Conservation (phyloP, 2,329 filamentous ascomycete genomes). For the Pseudofabraea citricarpa region DNA sequence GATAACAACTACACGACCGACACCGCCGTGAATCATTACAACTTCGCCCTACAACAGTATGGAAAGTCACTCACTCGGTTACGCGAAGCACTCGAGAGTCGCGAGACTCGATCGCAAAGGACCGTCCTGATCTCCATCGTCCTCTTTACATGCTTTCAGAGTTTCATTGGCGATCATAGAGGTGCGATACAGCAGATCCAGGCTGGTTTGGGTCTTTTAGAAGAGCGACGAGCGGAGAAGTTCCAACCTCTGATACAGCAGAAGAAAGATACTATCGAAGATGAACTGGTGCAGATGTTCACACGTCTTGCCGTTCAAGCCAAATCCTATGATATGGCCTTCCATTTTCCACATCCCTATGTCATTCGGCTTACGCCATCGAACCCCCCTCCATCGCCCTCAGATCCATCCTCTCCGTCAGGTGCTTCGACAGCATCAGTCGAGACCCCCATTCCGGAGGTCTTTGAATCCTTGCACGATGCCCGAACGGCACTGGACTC, state of each 20-base stretch:
- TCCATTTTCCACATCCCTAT: conserved; percentile 59
- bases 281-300: conserved; percentile 59
- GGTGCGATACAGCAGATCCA: conserved; percentile 60
- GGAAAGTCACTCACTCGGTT: conserved; percentile 50
- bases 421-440: conserved; percentile 26
- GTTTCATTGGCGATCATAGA: conserved; percentile 58
- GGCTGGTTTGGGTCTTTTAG: conserved; percentile 48
- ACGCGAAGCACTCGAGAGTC: conserved; percentile 37
- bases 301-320: conserved; percentile 59
- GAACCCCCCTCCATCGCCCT: conserved; percentile 21
- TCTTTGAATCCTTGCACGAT: conserved; percentile 46
- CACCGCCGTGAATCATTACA: conserved; percentile 47
- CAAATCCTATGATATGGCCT: conserved; percentile 65
- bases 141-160: conserved; percentile 64
- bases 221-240: conserved; percentile 45
- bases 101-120: conserved; percentile 39
- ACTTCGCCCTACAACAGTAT: conserved; percentile 56
- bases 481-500: conserved; percentile 53
- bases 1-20: conserved; percentile 27
- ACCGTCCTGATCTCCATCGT: conserved; percentile 60
- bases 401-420: conserved; percentile 36
- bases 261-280: conserved; percentile 24
- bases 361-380: conserved; percentile 47
- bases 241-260: conserved; percentile 24
- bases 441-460: conserved; percentile 17